phyloP scores from a whole-genome alignment of 768 basidiomycete species.

The Thelephora ganbajun region DNA sequence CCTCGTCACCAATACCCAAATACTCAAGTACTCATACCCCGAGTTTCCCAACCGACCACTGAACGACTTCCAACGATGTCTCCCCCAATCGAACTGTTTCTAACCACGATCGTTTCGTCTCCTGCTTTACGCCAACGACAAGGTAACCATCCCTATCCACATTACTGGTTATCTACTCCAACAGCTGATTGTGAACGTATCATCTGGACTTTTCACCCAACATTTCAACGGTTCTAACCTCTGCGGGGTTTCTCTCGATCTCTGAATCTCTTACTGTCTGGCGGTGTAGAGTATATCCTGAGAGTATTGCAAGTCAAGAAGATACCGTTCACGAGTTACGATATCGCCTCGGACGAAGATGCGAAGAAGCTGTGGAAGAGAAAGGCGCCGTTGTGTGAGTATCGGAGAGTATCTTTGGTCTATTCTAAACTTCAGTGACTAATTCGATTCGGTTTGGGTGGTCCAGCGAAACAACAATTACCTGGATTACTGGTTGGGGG shows the following conservation, averaged over 20 bases:
- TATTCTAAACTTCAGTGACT: background rate
- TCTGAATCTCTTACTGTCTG: background rate
- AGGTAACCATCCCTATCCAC: conserved; percentile 30
- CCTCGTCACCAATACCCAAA: too few species aligned
- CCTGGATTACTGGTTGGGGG: conserved; percentile 76
- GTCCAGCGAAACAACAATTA: conserved; percentile 65
- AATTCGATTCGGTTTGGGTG: background rate
- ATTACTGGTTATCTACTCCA: too few species aligned
- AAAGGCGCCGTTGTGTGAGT: conserved; percentile 55
- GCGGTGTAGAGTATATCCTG: conserved; percentile 52
- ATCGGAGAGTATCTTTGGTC: background rate
- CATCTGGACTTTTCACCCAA: too few species aligned
- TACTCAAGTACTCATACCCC: too few species aligned
- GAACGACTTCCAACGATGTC: conserved; percentile 31
- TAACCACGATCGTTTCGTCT: conserved; percentile 83
- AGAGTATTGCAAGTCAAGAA: conserved; percentile 79
- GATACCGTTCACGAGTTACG: conserved; percentile 69
- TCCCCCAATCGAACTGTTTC: conserved; percentile 73
- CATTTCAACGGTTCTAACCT: too few species aligned
- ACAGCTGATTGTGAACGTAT: too few species aligned
- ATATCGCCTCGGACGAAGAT: conserved; percentile 72
- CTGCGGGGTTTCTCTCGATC: background rate
- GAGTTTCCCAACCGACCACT: background rate
- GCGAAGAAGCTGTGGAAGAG: conserved; percentile 73
- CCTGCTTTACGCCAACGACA: conserved; percentile 66